Evolutionary conservation across 2,329 filamentous ascomycete species (phyloP).

Genomic region (Exophiala sp.): DNA sequence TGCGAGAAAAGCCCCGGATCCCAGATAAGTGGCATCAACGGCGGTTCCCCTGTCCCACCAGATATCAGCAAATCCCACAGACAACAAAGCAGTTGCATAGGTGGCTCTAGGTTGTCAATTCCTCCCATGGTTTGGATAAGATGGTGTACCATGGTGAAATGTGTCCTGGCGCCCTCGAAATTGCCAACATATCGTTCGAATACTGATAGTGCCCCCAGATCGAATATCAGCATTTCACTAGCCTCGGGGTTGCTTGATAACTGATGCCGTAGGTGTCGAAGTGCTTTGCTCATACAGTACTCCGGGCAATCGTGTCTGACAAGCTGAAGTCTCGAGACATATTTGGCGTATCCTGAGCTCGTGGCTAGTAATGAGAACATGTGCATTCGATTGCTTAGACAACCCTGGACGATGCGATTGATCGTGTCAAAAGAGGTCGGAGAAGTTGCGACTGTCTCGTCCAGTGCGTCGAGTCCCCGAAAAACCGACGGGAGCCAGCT

Average conservation of each 20-base stretch:
- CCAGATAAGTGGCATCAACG: slow-evolving; percentile 15
- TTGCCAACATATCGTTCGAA: slow-evolving; percentile 20
- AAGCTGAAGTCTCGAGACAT: slow-evolving; percentile 8
- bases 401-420: slow-evolving; percentile 16
- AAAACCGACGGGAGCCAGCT: slow-evolving; percentile 16
- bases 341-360: slow-evolving; percentile 14
- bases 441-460: slow-evolving; percentile 1
- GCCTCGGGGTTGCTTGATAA: slow-evolving; percentile 1
- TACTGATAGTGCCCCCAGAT: slow-evolving; percentile 14
- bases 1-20: slow-evolving; percentile 9
- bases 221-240: slow-evolving; percentile 18
- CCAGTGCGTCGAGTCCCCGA: slow-evolving; percentile 10
- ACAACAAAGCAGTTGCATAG: slow-evolving; percentile 11
- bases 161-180: slow-evolving; percentile 17
- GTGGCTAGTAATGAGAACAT: slow-evolving; percentile 23
- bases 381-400: slow-evolving; percentile 17
- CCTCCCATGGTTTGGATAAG: slow-evolving; percentile 13
- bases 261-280: slow-evolving; percentile 15
- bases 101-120: slow-evolving; percentile 1
- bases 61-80: slow-evolving; percentile 15
- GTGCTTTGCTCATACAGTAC: slow-evolving; percentile 20
- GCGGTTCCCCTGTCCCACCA: slow-evolving; percentile 8
- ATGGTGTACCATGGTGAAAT: slow-evolving; percentile 19
- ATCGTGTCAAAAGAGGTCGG: slow-evolving; percentile 11
- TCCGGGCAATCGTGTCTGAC: slow-evolving; percentile 15